These are phyloP conservation scores for Planoprotostelium fungivorum DNA, from an alignment of 78 protist genomes.

Conservation along the genomic window DNA sequence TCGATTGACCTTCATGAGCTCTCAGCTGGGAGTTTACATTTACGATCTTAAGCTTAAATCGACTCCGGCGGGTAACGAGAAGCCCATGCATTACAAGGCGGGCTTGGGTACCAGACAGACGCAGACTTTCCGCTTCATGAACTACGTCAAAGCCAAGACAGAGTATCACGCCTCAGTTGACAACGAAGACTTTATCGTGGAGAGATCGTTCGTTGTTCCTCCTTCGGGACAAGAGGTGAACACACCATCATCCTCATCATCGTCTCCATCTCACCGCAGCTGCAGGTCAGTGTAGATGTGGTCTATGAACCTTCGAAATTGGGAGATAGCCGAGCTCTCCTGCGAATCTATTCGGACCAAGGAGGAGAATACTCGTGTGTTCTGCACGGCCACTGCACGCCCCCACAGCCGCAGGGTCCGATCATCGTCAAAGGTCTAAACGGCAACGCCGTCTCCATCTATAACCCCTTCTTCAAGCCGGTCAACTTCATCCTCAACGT, in stretches of 20 bases:
- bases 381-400: constrained; percentile 46
- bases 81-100: constrained; percentile 11
- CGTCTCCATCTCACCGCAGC: no score
- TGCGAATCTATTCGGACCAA: constrained; percentile 16
- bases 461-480: constrained; percentile 36
- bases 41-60: constrained; percentile 30
- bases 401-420: constrained; percentile 80
- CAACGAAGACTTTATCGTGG: constrained; percentile 6
- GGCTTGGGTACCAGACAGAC: constrained; percentile 35
- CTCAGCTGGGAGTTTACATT: constrained; percentile 51
- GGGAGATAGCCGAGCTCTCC: constrained; percentile 37
- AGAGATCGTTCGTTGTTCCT: not conserved
- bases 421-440: constrained; percentile 16
- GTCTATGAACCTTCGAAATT: constrained; percentile 55
- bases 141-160: not conserved
- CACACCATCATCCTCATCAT: no score
- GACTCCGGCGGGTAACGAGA: constrained; percentile 17
- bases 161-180: constrained; percentile 17
- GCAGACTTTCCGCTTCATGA: constrained; percentile 34
- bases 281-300: constrained; percentile 60
- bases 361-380: constrained; percentile 67
- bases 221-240: constrained; percentile 46
- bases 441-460: constrained; percentile 15
- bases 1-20: constrained; percentile 14
- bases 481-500: constrained; percentile 16